A percentile compares a stretch with the other conserved stretches of the same genome.
Conservation (phyloP, 2,329 filamentous ascomycete genomes). For the Furcasterigmium furcatum region DNA sequence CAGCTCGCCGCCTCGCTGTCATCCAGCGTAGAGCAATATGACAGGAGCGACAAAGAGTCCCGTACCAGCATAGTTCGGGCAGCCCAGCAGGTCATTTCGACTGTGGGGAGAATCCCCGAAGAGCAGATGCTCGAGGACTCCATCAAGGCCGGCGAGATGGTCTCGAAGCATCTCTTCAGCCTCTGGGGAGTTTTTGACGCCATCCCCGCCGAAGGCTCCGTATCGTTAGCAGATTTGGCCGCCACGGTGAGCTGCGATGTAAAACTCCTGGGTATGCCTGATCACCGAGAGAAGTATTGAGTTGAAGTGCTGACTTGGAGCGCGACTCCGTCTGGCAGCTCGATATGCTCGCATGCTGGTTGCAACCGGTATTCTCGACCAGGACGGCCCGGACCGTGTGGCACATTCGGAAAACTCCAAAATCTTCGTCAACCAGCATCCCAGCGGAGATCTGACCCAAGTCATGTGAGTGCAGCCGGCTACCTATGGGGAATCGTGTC, state of each 20-base stretch:
- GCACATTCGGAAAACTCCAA: slow-evolving; percentile 17
- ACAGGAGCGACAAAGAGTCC: too few species aligned
- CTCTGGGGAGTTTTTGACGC: slow-evolving; percentile 26
- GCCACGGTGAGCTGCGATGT: slow-evolving; percentile 19
- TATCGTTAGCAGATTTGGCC: slow-evolving; percentile 23
- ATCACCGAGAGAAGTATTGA: too few species aligned
- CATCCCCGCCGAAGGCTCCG: slow-evolving; percentile 20
- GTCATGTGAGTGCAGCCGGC: slow-evolving; percentile 6
- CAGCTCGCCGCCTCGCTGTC: too few species aligned
- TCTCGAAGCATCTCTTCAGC: slow-evolving; percentile 19
- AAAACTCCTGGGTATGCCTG: too few species aligned
- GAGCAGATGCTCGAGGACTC: background rate
- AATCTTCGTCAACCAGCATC: slow-evolving; percentile 7
- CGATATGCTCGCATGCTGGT: slow-evolving; percentile 16
- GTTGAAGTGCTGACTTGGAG: background rate
- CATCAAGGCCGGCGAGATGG: background rate
- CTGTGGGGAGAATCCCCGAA: too few species aligned
- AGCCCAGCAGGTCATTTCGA: too few species aligned
- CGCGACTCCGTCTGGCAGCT: slow-evolving; percentile 3
- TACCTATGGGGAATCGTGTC: too few species aligned
- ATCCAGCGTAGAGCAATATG: too few species aligned
- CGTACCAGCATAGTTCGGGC: too few species aligned
- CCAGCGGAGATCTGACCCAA: slow-evolving; percentile 10
- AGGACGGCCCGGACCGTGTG: slow-evolving; percentile 13
- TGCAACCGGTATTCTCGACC: slow-evolving; percentile 12